These are phyloP conservation scores for Salvia miltiorrhiza DNA, from an alignment of 257 asterid species.

Conservation along the genomic window DNA sequence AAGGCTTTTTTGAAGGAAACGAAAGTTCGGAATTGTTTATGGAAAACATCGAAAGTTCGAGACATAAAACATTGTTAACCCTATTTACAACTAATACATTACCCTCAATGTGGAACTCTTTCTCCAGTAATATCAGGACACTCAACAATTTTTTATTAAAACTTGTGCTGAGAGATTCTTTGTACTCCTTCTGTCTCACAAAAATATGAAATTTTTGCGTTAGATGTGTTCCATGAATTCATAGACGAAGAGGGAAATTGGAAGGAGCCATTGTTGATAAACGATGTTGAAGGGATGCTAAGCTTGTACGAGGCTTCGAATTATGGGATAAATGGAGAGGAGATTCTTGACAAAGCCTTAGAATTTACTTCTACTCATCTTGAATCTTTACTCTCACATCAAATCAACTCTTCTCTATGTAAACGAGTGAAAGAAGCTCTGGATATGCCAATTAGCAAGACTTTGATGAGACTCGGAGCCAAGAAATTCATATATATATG, in stretches of 20 bases:
- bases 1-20: no score
- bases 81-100: no score
- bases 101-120: no score
- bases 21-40: no score
- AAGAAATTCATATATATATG: no score
- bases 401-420: not conserved
- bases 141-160: no score
- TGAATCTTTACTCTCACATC: not conserved
- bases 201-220: not conserved
- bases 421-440: slow-evolving; percentile 24
- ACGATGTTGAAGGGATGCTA: slow-evolving; percentile 22
- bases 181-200: no score
- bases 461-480: no score
- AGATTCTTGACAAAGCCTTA: slow-evolving; percentile 33
- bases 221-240: slow-evolving; percentile 29
- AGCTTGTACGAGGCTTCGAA: slow-evolving; percentile 38
- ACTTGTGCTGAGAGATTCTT: no score
- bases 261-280: not conserved
- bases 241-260: slow-evolving; percentile 21
- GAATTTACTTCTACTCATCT: slow-evolving; percentile 26
- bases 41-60: no score
- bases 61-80: no score
- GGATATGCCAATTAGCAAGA: slow-evolving; percentile 25
- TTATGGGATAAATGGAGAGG: slow-evolving; percentile 23
- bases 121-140: no score